Conservation (phyloP, 805 yeast genomes). For the Teunomyces tritomae region DNA sequence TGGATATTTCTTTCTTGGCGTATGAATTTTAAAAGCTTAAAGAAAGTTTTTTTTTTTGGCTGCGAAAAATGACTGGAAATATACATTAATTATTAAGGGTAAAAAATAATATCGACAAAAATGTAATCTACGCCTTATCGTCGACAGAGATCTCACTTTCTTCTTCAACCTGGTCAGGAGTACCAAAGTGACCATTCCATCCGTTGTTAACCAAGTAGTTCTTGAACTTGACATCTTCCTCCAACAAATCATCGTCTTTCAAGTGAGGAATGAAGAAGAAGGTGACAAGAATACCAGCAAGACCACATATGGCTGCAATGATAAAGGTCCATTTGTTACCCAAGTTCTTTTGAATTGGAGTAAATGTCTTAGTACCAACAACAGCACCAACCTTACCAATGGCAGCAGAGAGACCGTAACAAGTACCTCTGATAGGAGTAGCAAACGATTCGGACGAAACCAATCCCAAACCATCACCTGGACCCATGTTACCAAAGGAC, state of each 20-base stretch:
- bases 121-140: not conserved
- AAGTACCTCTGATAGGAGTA: conserved; percentile 73
- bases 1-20: not conserved
- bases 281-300: conserved; percentile 59
- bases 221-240: conserved; percentile 62
- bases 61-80: not conserved
- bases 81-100: not conserved
- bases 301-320: conserved; percentile 72
- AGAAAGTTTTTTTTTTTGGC: not conserved
- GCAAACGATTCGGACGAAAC: conserved; percentile 69
- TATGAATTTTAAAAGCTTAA: not conserved
- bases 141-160: not conserved
- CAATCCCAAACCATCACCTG: conserved; percentile 74
- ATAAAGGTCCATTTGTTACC: conserved; percentile 77
- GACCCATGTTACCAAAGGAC: conserved; percentile 71
- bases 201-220: conserved; percentile 58
- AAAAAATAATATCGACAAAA: not conserved
- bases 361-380: conserved; percentile 70
- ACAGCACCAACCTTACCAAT: conserved; percentile 86
- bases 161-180: conserved; percentile 14
- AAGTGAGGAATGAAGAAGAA: conserved; percentile 66
- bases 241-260: conserved; percentile 64
- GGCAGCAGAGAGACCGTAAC: conserved; percentile 75
- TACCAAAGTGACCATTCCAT: conserved; percentile 52
- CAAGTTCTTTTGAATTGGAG: conserved; percentile 60